phyloP scores from a whole-genome alignment of 352 stramenopile species.

The Pythium folliculosum region DNA sequence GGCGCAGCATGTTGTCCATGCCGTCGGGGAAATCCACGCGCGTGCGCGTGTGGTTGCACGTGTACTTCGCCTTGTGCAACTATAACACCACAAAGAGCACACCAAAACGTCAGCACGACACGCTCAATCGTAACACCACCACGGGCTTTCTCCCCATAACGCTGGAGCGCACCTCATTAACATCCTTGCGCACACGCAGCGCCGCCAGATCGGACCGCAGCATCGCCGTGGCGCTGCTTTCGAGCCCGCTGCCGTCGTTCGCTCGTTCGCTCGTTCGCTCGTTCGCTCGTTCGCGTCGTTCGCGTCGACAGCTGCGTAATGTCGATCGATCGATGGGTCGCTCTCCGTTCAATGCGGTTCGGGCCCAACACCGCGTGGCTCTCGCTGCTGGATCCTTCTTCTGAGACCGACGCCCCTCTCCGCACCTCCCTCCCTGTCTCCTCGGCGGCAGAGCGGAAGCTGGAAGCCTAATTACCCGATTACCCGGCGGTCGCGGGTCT shows the following conservation, averaged over 20 bases:
- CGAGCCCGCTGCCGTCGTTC: not conserved
- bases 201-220: conserved; percentile 80
- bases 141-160: not conserved
- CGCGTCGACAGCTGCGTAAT: not conserved
- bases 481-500: conserved; percentile 11
- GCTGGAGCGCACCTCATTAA: conserved; percentile 64
- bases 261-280: not conserved
- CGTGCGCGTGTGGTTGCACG: conserved; percentile 72
- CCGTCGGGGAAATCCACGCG: conserved; percentile 85
- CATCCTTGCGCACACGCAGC: conserved; percentile 81
- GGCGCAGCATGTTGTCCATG: conserved; percentile 72
- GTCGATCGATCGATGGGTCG: not conserved
- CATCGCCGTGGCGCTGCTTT: not conserved
- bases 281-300: not conserved
- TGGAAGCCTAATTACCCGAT: conserved; percentile 12
- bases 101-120: not conserved
- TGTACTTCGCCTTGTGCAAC: conserved; percentile 83
- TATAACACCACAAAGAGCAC: conserved; percentile 27
- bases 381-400: not conserved
- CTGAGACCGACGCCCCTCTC: not conserved
- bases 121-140: not conserved
- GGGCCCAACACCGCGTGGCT: not conserved
- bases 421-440: conserved; percentile 6
- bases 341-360: not conserved
- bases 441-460: not conserved